Conservation (phyloP, 768 basidiomycete genomes). For the Udeniomyces megalosporus region DNA sequence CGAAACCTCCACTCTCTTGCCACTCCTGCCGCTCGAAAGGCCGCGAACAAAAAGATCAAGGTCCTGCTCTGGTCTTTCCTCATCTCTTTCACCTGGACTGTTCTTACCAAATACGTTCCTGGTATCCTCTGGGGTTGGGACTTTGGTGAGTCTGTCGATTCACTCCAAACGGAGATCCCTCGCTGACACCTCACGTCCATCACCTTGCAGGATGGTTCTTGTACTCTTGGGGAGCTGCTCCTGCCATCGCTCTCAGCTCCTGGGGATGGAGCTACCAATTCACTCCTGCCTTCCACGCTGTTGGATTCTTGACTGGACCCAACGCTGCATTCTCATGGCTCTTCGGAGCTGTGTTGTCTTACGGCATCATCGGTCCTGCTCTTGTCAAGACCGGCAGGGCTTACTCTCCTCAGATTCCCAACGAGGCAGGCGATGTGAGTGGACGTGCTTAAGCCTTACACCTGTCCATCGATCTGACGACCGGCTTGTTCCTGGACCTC, state of each 20-base stretch:
- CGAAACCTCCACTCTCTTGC: conserved; percentile 43
- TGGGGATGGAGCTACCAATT: conserved; percentile 19
- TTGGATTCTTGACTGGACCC: conserved; percentile 21
- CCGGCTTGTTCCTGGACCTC: no score
- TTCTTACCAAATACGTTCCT: conserved; percentile 43
- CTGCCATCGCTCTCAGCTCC: no score
- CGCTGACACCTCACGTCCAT: no score
- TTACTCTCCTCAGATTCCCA: conserved; percentile 31
- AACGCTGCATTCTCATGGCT: conserved; percentile 30
- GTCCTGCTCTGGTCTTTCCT: conserved; percentile 38
- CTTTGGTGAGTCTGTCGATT: conserved; percentile 38
- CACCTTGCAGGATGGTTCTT: no score
- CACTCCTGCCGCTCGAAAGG: conserved; percentile 33
- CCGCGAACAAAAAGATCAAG: conserved; percentile 43
- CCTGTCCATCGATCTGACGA: no score
- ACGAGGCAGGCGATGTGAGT: no score
- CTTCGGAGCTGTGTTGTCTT: conserved; percentile 41
- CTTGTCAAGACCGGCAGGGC: conserved; percentile 41
- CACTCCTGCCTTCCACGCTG: conserved; percentile 25
- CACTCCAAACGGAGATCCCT: no score
- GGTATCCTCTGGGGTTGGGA: conserved; percentile 53
- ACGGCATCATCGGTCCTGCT: conserved; percentile 45
- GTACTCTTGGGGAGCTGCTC: no score
- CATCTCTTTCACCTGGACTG: conserved; percentile 39
- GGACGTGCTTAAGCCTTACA: no score